Evolutionary conservation across 116 monocot genomes (phyloP).

Genomic region (Posidonia oceanica): DNA sequence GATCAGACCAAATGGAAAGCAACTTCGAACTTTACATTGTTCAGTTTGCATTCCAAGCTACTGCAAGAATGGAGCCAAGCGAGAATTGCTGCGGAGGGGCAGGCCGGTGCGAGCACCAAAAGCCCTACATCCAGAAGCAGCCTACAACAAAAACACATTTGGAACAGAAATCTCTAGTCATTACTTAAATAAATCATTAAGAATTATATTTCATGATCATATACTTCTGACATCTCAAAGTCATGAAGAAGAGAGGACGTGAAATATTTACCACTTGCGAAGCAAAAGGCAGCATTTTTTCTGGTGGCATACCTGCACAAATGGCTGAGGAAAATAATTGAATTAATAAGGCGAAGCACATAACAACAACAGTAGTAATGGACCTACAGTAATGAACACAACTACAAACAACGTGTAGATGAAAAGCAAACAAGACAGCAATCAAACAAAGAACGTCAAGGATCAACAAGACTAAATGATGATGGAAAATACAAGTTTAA

Average conservation of each 20-base stretch:
- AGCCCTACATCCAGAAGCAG: conserved; percentile 63
- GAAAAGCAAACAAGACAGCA: too few species aligned
- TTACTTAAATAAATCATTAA: too few species aligned
- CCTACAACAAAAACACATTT: conserved; percentile 28
- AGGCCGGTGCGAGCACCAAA: conserved; percentile 79
- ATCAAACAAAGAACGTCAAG: too few species aligned
- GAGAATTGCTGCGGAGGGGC: conserved; percentile 43
- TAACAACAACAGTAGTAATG: too few species aligned
- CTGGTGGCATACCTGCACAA: conserved; percentile 68
- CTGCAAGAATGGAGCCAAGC: conserved; percentile 33
- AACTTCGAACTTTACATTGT: neutral
- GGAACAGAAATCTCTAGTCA: too few species aligned
- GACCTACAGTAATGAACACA: too few species aligned
- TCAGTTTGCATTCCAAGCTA: conserved; percentile 1
- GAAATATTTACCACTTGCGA: conserved; percentile 51
- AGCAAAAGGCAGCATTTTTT: conserved; percentile 88
- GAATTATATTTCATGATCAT: too few species aligned
- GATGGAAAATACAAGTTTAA: too few species aligned
- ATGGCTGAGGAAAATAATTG: conserved; percentile 21
- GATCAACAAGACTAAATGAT: too few species aligned
- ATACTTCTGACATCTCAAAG: neutral
- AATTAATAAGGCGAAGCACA: too few species aligned
- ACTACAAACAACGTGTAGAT: too few species aligned
- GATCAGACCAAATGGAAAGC: too few species aligned
- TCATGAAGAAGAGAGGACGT: neutral